phyloP scores from a whole-genome alignment of 2,329 filamentous ascomycete genomes.

The Fusarium marasasianum region DNA sequence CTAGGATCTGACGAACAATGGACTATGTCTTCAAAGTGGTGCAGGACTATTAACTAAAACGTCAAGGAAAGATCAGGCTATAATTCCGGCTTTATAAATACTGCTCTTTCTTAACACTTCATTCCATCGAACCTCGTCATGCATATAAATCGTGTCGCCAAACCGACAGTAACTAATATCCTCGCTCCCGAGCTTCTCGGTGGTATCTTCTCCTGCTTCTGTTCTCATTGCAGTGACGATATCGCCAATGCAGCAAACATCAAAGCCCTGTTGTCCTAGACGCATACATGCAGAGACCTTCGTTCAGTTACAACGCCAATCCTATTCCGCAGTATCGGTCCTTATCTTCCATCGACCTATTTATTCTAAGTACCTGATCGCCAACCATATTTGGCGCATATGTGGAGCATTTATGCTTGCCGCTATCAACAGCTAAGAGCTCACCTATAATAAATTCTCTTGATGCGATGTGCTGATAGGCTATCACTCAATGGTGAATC shows the following conservation, averaged over 20 bases:
- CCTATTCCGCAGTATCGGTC: rapidly evolving
- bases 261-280: not conserved
- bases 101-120: not conserved
- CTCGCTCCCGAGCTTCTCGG: rapidly evolving
- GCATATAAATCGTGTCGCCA: rapidly evolving
- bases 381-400: not conserved
- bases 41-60: rapidly evolving
- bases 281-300: rapidly evolving
- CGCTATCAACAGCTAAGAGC: rapidly evolving
- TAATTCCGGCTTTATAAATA: not conserved
- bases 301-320: not conserved
- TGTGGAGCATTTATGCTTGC: not conserved
- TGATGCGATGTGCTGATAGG: too few species aligned
- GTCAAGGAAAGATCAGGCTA: rapidly evolving
- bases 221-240: not conserved
- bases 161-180: rapidly evolving
- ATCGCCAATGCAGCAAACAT: rapidly evolving
- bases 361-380: rapidly evolving
- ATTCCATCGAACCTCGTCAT: too few species aligned
- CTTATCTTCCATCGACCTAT: too few species aligned
- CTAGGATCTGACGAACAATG: rapidly evolving
- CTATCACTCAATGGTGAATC: too few species aligned
- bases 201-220: not conserved
- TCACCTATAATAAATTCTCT: too few species aligned
- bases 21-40: too few species aligned